Base-by-base conservation (phyloP, 1,284 basidiomycete genomes). In the Prillingera fragicola region DNA sequence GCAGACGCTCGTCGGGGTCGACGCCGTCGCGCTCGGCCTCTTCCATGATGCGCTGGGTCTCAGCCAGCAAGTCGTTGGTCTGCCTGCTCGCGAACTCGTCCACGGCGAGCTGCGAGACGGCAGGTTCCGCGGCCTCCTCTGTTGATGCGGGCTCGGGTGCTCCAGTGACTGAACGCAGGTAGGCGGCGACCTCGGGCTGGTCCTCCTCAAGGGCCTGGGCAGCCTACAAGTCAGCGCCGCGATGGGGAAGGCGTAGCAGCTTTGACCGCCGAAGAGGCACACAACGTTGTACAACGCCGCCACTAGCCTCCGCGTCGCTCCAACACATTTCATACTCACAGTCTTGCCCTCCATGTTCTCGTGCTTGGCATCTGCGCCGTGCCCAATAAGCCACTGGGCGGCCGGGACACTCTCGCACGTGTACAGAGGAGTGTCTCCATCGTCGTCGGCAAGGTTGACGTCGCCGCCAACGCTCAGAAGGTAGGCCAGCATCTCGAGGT, bases 401-500 rank as follows among this genome's bases (percentile, higher is more conserved):
- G 85, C 86, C 41, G 82, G 79, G 41, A 87, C 63, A 57, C 79
- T 79, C 71, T 95, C 90, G 39, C 87, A 86, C n/a, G 85, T 85
- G 73, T 85, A 95, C 14, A 95, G 74, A 8, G 90, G 89, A 4
- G 89, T 92, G 64, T 94, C 90, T 15, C 86, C 86, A 64, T 95
- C 91, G 39, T 77, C 77, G 65, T 95, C 90, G 3, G 80, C 77
- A 45, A 90, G 70, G 63, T 95, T 91, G 52, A 92, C 84, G 64
- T 94, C 77, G 42, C 89, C 91, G 17, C 89, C 88, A 58, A 76
- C 77, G 13, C 80, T 76, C 48, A 90, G 74, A 43, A 95, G 80
- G 72, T 87, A 92, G 22, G 80, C 77, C 18, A 95, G 74, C 33
- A 92, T 70, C 29, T 83, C 72, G 14, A 84, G 62, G 40, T 90